Conservation (phyloP, 2,329 filamentous ascomycete genomes). For the Pseudogymnoascus sp. region DNA sequence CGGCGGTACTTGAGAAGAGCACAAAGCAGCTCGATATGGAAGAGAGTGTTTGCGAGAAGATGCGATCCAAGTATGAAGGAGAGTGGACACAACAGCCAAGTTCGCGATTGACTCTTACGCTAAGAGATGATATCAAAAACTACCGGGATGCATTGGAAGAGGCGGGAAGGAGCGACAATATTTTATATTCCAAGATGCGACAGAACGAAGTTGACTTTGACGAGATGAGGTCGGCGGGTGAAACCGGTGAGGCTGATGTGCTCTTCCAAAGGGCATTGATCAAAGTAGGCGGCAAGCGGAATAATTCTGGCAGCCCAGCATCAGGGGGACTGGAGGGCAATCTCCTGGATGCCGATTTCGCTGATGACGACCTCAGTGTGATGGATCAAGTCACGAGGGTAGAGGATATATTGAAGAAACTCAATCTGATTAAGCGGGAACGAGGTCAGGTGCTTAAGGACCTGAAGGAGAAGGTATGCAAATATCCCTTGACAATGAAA, state of each 20-base stretch:
- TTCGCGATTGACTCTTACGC: conserved; percentile 75
- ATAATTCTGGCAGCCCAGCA: conserved; percentile 50
- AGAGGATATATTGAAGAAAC: conserved; percentile 81
- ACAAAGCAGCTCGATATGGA: conserved; percentile 91
- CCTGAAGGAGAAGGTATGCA: conserved; percentile 83
- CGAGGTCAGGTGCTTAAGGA: conserved; percentile 89
- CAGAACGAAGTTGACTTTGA: conserved; percentile 86
- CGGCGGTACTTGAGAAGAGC: conserved; percentile 66
- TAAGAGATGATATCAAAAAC: conserved; percentile 78
- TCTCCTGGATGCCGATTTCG: conserved; percentile 86
- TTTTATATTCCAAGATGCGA: conserved; percentile 73
- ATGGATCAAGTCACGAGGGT: conserved; percentile 82
- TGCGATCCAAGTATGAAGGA: conserved; percentile 91
- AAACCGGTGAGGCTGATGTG: conserved; percentile 77
- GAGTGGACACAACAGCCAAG: conserved; percentile 98
- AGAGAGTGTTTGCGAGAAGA: conserved; percentile 97
- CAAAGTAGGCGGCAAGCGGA: conserved; percentile 60
- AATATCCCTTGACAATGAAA: neutral
- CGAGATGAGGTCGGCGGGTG: conserved; percentile 86
- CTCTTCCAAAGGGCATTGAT: conserved; percentile 82
- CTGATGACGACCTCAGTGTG: conserved; percentile 70
- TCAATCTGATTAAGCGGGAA: conserved; percentile 88
- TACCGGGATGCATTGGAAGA: conserved; percentile 87
- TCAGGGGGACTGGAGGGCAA: conserved; percentile 58
- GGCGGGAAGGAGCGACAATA: conserved; percentile 75